Evolutionary conservation across 345 rosid genomes (phyloP).

Genomic region (Luvunga scandens): DNA sequence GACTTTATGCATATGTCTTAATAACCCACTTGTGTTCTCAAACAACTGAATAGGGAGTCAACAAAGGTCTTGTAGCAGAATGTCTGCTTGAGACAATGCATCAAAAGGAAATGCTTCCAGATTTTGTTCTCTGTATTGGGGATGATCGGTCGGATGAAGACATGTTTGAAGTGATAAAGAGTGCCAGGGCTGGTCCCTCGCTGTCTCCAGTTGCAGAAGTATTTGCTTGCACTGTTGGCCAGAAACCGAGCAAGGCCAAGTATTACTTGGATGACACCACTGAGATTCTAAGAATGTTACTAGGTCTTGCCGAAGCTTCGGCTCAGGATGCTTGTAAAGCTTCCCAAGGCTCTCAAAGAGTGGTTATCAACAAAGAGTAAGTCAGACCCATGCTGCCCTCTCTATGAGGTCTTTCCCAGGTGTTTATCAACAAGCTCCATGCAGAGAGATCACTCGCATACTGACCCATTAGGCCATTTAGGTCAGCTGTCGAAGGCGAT

Average conservation of each 20-base stretch:
- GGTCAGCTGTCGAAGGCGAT: background rate
- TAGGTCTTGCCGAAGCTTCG: conserved; percentile 51
- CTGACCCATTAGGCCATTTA: background rate
- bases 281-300: conserved; percentile 76
- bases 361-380: conserved; percentile 11
- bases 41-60: conserved; percentile 61
- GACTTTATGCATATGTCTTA: background rate
- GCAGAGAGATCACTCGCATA: background rate
- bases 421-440: background rate
- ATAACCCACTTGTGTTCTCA: background rate
- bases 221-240: conserved; percentile 90
- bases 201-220: conserved; percentile 88
- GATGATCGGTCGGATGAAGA: conserved; percentile 95
- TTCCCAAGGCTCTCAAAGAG: conserved; percentile 5
- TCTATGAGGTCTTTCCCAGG: background rate
- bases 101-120: conserved; percentile 61
- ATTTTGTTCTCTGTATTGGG: conserved; percentile 87
- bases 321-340: conserved; percentile 28
- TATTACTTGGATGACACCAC: conserved; percentile 84
- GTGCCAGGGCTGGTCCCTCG: conserved; percentile 48
- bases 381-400: background rate
- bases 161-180: conserved; percentile 88
- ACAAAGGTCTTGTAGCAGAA: conserved; percentile 83
- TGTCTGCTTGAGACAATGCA: conserved; percentile 58
- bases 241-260: conserved; percentile 91